Evolutionary conservation across 2,329 filamentous ascomycete species (phyloP), one percentile per base, ranked within the genome.

Genomic region (Xylaria sp.): DNA sequence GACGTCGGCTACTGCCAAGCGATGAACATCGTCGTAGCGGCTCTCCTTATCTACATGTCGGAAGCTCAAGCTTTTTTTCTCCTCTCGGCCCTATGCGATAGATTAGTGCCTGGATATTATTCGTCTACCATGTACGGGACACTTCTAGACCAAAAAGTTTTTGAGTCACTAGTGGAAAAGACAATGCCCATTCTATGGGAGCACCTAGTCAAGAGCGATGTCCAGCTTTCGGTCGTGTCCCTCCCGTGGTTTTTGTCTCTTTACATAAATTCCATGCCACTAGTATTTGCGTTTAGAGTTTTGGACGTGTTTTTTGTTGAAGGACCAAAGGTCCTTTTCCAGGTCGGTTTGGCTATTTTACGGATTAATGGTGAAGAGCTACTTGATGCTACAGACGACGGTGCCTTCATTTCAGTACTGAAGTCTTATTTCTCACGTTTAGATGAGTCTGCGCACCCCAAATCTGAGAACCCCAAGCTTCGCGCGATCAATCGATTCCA

Each of bases 81-180:
- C 8, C 88, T 99, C 52, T 97, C 94, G 1, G 88, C 95, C 0
- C 86, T 99, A 18, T 99, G 96, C 83, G 95, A 98, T 79, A 91
- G 95, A 56, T 86, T 99, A 1, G 88, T 98, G 3, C 96, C 96
- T 0, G 96, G 96, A 4, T 99, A 99, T 83, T 99, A 99, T 81
- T 98, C 95, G 5, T 97, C 92, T 20, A 99, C 97, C 73, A 99
- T 99, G 96, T 99, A 99, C 81, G 96, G 96, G 74, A 99, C 96
- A 0, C 86, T 99, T 5, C 87, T 99, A 48, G 96, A 99, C 78
- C 96, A 99, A 77, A 94, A 96, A 74, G 96, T 99, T 15, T 99
- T 99, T 76, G 96, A 99, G 82, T 97, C 93, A 2, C 86, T 99
- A 3, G 96, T 99, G n/a, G 96, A 99, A 80, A 96, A 94, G 83